Conservation (phyloP, 306 rosid genomes). For the Lathyrus tuberosus region DNA sequence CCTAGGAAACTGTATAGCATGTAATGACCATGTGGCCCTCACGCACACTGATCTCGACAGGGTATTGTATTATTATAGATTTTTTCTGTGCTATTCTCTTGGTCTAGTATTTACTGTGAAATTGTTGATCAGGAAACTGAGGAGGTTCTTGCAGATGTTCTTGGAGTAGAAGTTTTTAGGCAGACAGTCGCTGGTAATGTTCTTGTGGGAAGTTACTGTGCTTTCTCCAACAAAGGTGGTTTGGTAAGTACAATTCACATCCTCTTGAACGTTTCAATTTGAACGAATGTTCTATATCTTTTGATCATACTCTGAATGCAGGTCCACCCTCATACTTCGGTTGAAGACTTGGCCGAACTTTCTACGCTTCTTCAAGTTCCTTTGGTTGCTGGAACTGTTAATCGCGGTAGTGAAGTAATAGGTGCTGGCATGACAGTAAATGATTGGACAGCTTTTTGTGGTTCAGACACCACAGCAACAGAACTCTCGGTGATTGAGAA, state of each 20-base stretch:
- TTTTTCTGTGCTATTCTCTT: conserved; percentile 2
- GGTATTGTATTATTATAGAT: conserved; percentile 44
- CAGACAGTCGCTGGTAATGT: conserved; percentile 78
- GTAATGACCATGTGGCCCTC: conserved; percentile 92
- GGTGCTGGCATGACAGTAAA: conserved; percentile 79
- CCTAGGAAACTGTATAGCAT: conserved; percentile 79
- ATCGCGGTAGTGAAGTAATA: conserved; percentile 80
- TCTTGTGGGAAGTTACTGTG: conserved; percentile 83
- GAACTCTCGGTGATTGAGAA: conserved; percentile 85
- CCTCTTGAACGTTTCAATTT: conserved; percentile 1
- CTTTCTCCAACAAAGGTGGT: conserved; percentile 82
- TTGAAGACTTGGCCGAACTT: conserved; percentile 82
- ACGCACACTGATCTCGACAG: conserved; percentile 82
- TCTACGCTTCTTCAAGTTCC: conserved; percentile 93
- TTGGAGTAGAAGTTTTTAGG: conserved; percentile 91
- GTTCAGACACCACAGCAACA: conserved; percentile 87
- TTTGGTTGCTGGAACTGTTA: conserved; percentile 75
- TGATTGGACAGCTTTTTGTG: conserved; percentile 93
- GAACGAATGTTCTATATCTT: conserved; percentile 4
- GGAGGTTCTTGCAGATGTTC: conserved; percentile 85
- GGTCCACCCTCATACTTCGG: conserved; percentile 90
- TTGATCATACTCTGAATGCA: conserved; percentile 34
- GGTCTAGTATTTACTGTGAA: conserved; percentile 10
- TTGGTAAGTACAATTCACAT: conserved; percentile 55
- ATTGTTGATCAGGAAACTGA: conserved; percentile 69